Percentiles rank a stretch among this genome's conserved stretches.
Evolutionary conservation across 768 basidiomycete species (phyloP).

Genomic region (Amanita pallidorosea): DNA sequence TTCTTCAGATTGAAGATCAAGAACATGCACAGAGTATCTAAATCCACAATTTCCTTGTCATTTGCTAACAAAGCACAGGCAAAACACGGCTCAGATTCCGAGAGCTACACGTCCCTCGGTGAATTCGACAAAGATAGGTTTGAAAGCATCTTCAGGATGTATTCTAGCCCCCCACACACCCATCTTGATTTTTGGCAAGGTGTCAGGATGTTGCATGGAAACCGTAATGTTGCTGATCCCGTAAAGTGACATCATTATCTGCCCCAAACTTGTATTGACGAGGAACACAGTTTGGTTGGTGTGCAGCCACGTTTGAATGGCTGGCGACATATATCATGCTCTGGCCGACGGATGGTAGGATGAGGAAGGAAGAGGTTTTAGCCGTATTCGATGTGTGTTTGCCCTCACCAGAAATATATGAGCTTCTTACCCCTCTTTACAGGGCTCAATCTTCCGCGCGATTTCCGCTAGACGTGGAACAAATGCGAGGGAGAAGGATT

Average conservation of each 20-base stretch:
- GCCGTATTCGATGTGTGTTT: constrained; percentile 26
- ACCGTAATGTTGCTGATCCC: constrained; percentile 26
- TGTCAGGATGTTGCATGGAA: constrained; percentile 29
- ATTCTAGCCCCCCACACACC: constrained; percentile 27
- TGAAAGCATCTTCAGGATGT: constrained; percentile 28
- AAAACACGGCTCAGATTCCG: constrained; percentile 33
- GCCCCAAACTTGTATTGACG: background rate
- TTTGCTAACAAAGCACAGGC: constrained; percentile 14
- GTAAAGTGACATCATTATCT: constrained; percentile 13
- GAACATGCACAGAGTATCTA: constrained; percentile 26
- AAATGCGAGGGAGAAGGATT: background rate
- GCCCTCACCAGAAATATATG: background rate
- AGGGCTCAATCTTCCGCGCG: constrained; percentile 26
- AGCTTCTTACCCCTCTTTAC: background rate
- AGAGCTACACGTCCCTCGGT: constrained; percentile 24
- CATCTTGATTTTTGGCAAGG: constrained; percentile 27
- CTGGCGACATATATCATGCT: constrained; percentile 26
- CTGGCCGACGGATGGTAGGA: constrained; percentile 22
- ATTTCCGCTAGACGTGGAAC: constrained; percentile 5
- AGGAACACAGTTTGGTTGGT: constrained; percentile 30
- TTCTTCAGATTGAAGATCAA: constrained; percentile 30
- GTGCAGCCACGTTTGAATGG: constrained; percentile 31
- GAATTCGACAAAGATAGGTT: constrained; percentile 30
- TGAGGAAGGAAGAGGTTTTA: constrained; percentile 29
- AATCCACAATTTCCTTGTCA: background rate